Percentiles rank a stretch among this genome's conserved stretches.
These are phyloP conservation scores for Thalassiosira sp. DNA, from an alignment of 352 stramenopile species.

Conservation along the genomic window DNA sequence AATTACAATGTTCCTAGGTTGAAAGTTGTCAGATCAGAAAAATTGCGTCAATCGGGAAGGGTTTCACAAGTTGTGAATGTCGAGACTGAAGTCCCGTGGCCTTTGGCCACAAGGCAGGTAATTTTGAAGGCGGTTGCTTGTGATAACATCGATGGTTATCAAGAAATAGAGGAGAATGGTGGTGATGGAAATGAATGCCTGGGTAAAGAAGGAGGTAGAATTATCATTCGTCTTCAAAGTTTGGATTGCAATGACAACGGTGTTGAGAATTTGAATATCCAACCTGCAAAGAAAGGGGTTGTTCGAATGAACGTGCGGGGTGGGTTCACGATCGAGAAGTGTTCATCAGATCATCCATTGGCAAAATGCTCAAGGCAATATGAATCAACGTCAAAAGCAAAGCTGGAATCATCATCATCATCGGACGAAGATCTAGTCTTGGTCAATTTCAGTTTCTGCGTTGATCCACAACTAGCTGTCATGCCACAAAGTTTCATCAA, in stretches of 20 bases:
- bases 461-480: slow-evolving; percentile 60
- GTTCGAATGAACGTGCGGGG: slow-evolving; percentile 63
- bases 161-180: slow-evolving; percentile 1
- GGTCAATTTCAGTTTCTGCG: slow-evolving; percentile 57
- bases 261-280: slow-evolving; percentile 39
- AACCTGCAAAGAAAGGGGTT: slow-evolving; percentile 20
- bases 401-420: background rate
- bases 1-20: slow-evolving; percentile 55
- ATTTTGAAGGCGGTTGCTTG: slow-evolving; percentile 65
- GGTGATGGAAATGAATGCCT: background rate
- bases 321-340: slow-evolving; percentile 69
- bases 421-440: slow-evolving; percentile 56
- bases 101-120: slow-evolving; percentile 60
- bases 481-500: slow-evolving; percentile 71
- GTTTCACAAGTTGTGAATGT: slow-evolving; percentile 63
- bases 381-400: slow-evolving; percentile 30
- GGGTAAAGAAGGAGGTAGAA: slow-evolving; percentile 15
- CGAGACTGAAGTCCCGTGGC: slow-evolving; percentile 60
- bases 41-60: slow-evolving; percentile 53
- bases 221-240: slow-evolving; percentile 50
- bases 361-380: slow-evolving; percentile 30
- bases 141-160: slow-evolving; percentile 66
- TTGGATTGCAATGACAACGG: slow-evolving; percentile 44
- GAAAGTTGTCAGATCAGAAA: slow-evolving; percentile 58
- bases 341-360: slow-evolving; percentile 64